Base-by-base conservation (phyloP, 2,329 filamentous ascomycete species). In the Boeremia exigua region DNA sequence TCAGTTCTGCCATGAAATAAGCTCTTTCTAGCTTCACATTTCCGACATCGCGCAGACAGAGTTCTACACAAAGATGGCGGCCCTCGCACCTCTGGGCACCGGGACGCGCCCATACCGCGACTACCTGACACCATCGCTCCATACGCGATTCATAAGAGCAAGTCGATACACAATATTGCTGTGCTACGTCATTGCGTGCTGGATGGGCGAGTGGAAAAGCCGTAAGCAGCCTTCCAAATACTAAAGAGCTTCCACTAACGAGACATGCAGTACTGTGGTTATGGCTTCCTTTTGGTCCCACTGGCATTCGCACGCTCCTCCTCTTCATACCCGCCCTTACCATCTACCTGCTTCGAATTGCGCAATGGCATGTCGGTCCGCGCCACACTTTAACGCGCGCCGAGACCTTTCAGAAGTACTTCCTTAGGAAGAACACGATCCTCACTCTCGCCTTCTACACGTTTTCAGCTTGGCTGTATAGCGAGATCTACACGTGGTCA, bases 111-210 rank as follows among this genome's bases (percentile, higher is more conserved):
- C 84, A 75, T 96, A 96, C 78, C 89, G 92, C 81, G 91, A 96
- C 79, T 96, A 96, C 75, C 80, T 97, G 65, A 96, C 94, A 59
- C 93, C 94, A 45, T 88, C 90, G 48, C 81, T 97, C 61, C 94
- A 98, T 76, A 84, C 90, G 68, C 86, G 92, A 68, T 98, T 97
- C 77, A 88, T 89, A 44, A 88, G 87, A 60, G 92, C 91, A 11
- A 89, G 89, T 43, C 82, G 85, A 12, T 79, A 91, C 60, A 81
- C 92, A 12, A 78, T 95, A 9, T 77, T 82, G 43, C 80, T 92
- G 52, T 91, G 91, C 71, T 96, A 95, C 74, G 50, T 85, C 33
- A 85, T 91, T 70, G 85, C 92, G 44, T 77, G 95, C 48, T 74
- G 87, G 52, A 82, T 96, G 61, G 87, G 89, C 15, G 81, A 83